A percentile compares a stretch with the other conserved stretches of the same genome.
Conservation (phyloP, 2,329 filamentous ascomycete species). For the Cordyceps farinosa region DNA sequence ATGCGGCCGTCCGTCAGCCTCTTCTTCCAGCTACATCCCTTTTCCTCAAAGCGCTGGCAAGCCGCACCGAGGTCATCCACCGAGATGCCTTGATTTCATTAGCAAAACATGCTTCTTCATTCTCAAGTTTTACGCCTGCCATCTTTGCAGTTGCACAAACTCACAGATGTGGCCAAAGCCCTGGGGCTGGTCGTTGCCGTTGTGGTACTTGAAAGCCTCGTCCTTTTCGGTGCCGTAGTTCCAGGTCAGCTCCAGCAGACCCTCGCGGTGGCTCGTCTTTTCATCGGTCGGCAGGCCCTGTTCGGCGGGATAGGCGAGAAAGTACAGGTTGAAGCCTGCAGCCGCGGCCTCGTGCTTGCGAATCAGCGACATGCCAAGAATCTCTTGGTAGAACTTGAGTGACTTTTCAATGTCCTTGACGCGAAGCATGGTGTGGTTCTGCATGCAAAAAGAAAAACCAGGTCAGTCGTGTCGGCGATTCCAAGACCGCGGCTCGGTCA, state of each 20-base stretch:
- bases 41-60: constrained; percentile 78
- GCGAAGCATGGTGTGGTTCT: constrained; percentile 93
- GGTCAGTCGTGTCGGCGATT: background rate
- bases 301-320: constrained; percentile 71
- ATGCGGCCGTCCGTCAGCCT: constrained; percentile 85
- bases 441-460: background rate
- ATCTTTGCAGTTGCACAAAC: constrained; percentile 27
- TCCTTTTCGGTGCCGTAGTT: constrained; percentile 83
- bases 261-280: constrained; percentile 66
- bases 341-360: constrained; percentile 67
- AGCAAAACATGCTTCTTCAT: background rate
- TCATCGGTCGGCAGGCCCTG: constrained; percentile 51
- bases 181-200: constrained; percentile 87
- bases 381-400: constrained; percentile 77
- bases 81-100: constrained; percentile 54
- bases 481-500: background rate
- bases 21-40: constrained; percentile 91
- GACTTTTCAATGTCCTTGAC: constrained; percentile 78
- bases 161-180: constrained; percentile 91
- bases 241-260: constrained; percentile 87
- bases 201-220: constrained; percentile 78
- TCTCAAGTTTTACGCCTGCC: background rate
- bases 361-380: constrained; percentile 82
- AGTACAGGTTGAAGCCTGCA: constrained; percentile 84
- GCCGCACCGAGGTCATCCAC: constrained; percentile 89